These are phyloP conservation scores for Aureobasidium sp. DNA, from an alignment of 2,329 filamentous ascomycete genomes.

Conservation along the genomic window DNA sequence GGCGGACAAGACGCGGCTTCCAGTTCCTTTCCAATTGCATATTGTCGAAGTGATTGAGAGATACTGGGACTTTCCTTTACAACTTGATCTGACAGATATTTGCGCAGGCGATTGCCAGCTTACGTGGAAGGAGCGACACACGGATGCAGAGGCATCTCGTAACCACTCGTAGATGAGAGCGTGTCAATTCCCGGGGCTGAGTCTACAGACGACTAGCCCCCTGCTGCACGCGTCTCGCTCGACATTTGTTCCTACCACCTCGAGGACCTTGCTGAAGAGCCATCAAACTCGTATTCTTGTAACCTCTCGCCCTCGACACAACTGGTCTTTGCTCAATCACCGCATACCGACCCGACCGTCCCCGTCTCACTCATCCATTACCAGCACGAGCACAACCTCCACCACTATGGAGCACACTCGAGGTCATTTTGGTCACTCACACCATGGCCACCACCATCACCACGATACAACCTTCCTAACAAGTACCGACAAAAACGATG, in stretches of 20 bases:
- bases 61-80: neutral
- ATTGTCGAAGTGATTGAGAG: neutral
- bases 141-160: neutral
- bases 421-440: constrained; percentile 34
- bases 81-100: neutral
- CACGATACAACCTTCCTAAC: constrained; percentile 80
- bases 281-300: constrained; percentile 1
- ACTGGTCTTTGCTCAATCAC: constrained; percentile 29
- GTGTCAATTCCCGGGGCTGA: constrained; percentile 8
- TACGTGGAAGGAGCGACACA: neutral
- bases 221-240: constrained; percentile 5
- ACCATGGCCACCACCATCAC: constrained; percentile 58
- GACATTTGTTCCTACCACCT: neutral
- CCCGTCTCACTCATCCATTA: neutral
- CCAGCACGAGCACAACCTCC: constrained; percentile 3
- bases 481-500: constrained; percentile 78
- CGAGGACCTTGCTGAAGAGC: neutral
- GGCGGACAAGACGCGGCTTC: neutral
- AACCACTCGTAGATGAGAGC: neutral
- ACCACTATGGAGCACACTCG: constrained; percentile 21
- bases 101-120: neutral
- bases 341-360: constrained; percentile 10
- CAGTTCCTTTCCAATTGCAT: neutral
- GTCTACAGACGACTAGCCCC: constrained; percentile 12
- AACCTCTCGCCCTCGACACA: constrained; percentile 15